Percentiles rank a stretch among this genome's conserved stretches.
Conservation (phyloP, 352 stramenopile species). For the Pilasporangium apinafurcum region DNA sequence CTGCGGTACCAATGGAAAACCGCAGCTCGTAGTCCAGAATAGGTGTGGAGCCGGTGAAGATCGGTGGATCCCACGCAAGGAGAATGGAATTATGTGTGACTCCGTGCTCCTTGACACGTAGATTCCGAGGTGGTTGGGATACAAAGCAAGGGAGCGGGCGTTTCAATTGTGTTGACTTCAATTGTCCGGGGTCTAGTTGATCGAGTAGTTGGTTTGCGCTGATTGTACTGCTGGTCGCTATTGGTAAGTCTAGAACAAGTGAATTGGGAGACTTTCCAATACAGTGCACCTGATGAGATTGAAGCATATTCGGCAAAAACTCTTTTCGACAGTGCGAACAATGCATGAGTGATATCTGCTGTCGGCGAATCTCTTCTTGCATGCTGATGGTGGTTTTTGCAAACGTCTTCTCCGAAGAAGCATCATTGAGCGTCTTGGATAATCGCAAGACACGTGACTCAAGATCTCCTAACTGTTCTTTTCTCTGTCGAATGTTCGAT, state of each 20-base stretch:
- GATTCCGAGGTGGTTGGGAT: conserved; percentile 55
- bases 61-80: conserved; percentile 54
- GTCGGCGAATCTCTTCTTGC: conserved; percentile 28
- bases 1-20: conserved; percentile 19
- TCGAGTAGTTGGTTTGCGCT: conserved; percentile 18
- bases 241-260: background rate
- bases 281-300: conserved; percentile 23
- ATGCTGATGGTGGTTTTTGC: conserved; percentile 29
- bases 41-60: conserved; percentile 58
- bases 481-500: conserved; percentile 35
- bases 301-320: conserved; percentile 24
- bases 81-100: conserved; percentile 35
- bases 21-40: conserved; percentile 69
- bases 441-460: conserved; percentile 38
- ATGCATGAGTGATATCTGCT: conserved; percentile 11
- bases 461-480: conserved; percentile 35
- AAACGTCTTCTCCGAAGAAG: conserved; percentile 28
- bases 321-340: conserved; percentile 25
- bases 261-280: background rate
- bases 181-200: conserved; percentile 2
- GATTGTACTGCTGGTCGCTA: background rate
- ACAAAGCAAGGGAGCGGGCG: conserved; percentile 25
- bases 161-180: background rate
- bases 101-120: conserved; percentile 23
- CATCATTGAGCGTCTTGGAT: conserved; percentile 28